Evolutionary conservation across 371 early-diverging fungal genomes (phyloP).

Genomic region (Circinella umbellata): DNA sequence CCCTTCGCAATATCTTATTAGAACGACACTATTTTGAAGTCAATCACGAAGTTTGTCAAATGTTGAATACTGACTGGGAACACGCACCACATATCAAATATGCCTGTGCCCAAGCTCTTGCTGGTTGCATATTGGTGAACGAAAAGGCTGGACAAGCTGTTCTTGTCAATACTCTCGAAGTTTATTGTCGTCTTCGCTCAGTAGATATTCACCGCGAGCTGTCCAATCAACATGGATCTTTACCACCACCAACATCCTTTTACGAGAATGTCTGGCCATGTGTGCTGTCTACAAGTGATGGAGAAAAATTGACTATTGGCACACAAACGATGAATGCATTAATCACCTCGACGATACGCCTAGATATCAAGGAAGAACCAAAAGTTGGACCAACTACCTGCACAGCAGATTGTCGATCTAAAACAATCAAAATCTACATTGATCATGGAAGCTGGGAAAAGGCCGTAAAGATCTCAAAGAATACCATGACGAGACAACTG

Average conservation of each 20-base stretch:
- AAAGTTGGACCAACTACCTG: slow-evolving; percentile 11
- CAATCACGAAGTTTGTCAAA: not conserved
- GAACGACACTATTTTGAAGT: slow-evolving; percentile 17
- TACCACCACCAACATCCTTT: slow-evolving; percentile 19
- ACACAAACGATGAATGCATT: slow-evolving; percentile 15
- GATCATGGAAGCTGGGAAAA: slow-evolving; percentile 19
- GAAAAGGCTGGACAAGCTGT: slow-evolving; percentile 27
- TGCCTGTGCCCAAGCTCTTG: slow-evolving; percentile 22
- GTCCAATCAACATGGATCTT: slow-evolving; percentile 13
- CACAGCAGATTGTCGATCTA: slow-evolving; percentile 4
- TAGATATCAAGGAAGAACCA: slow-evolving; percentile 18
- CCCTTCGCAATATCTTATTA: not conserved
- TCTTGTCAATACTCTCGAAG: slow-evolving; percentile 32
- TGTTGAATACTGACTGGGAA: slow-evolving; percentile 23
- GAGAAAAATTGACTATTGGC: slow-evolving; percentile 27
- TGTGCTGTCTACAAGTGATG: slow-evolving; percentile 22
- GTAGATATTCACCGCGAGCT: slow-evolving; percentile 24
- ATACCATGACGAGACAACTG: slow-evolving; percentile 16
- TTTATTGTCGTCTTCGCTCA: slow-evolving; percentile 23
- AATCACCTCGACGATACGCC: slow-evolving; percentile 22
- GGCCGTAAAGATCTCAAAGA: slow-evolving; percentile 13
- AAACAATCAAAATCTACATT: slow-evolving; percentile 6
- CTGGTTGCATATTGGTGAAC: slow-evolving; percentile 26
- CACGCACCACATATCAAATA: slow-evolving; percentile 22
- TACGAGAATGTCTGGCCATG: slow-evolving; percentile 35